Percentiles rank a stretch among this genome's conserved stretches.
Evolutionary conservation across 23 red algal species (phyloP).

Genomic region (Gracilariopsis chorda): DNA sequence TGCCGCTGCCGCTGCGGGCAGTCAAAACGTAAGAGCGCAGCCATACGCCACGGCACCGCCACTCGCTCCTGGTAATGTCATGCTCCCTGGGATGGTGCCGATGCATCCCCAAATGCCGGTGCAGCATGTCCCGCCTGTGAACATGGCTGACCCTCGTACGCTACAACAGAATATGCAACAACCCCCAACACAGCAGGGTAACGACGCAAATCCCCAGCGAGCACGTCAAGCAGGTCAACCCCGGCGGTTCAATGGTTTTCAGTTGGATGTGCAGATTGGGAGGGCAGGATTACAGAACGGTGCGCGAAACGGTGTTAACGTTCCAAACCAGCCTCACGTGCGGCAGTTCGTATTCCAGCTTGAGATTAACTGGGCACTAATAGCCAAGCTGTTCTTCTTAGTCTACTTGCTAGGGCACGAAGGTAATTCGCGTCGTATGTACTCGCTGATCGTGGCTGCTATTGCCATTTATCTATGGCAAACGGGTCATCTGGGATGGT

Average conservation of each 20-base stretch:
- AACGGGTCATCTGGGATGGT: slow-evolving; percentile 48
- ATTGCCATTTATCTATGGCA: slow-evolving; percentile 77
- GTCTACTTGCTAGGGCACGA: slow-evolving; percentile 72
- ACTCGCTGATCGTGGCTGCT: slow-evolving; percentile 42
- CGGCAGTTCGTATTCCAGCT: slow-evolving; percentile 63
- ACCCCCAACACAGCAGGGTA: neutral
- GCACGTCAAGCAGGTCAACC: neutral
- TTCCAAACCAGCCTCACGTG: slow-evolving; percentile 25
- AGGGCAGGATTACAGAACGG: neutral
- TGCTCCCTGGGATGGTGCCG: neutral
- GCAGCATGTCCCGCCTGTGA: neutral
- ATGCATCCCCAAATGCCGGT: neutral
- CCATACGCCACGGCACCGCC: neutral
- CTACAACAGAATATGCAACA: neutral
- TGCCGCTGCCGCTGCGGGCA: neutral
- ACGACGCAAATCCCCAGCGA: neutral
- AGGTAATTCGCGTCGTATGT: slow-evolving; percentile 49
- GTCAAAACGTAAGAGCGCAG: neutral
- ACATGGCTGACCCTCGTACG: neutral
- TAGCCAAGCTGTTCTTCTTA: slow-evolving; percentile 61
- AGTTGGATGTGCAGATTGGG: slow-evolving; percentile 7
- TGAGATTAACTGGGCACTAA: slow-evolving; percentile 77
- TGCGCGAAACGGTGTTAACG: neutral
- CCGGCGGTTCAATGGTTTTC: slow-evolving; percentile 5
- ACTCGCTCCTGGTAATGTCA: neutral